Conservation (phyloP, 148 eudicot species). For the Salicornia ramosissima region DNA sequence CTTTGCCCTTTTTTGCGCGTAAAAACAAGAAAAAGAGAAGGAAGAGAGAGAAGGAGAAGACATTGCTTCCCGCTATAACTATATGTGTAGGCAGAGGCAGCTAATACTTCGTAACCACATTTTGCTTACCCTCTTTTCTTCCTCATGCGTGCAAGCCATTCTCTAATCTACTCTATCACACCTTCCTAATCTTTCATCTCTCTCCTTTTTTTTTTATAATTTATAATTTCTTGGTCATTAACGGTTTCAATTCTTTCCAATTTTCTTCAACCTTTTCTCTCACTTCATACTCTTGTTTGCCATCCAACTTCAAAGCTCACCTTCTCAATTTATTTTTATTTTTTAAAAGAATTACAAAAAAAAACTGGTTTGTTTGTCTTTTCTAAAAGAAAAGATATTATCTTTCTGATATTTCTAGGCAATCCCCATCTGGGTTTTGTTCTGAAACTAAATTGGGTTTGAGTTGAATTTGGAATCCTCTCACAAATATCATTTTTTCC, state of each 20-base stretch:
- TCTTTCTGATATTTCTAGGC: constrained; percentile 13
- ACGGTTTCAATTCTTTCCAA: constrained; percentile 52
- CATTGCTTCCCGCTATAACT: constrained; percentile 83
- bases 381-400: constrained; percentile 12
- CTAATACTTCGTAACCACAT: constrained; percentile 28
- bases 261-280: constrained; percentile 35
- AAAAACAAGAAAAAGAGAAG: background rate
- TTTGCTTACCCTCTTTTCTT: constrained; percentile 25
- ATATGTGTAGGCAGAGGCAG: background rate
- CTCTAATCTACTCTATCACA: constrained; percentile 17
- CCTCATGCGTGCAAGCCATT: constrained; percentile 96
- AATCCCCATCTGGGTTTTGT: constrained; percentile 21
- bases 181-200: constrained; percentile 1
- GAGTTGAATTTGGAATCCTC: background rate
- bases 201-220: constrained; percentile 8
- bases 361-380: constrained; percentile 7
- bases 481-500: background rate
- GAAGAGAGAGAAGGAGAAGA: constrained; percentile 18
- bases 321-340: background rate
- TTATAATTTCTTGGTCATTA: constrained; percentile 28
- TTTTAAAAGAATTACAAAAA: background rate
- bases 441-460: constrained; percentile 21
- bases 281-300: constrained; percentile 4
- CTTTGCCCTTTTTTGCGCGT: constrained; percentile 15
- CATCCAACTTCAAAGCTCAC: constrained; percentile 14